Conservation (phyloP, 2,329 filamentous ascomycete species). For the Trichophyton simii region DNA sequence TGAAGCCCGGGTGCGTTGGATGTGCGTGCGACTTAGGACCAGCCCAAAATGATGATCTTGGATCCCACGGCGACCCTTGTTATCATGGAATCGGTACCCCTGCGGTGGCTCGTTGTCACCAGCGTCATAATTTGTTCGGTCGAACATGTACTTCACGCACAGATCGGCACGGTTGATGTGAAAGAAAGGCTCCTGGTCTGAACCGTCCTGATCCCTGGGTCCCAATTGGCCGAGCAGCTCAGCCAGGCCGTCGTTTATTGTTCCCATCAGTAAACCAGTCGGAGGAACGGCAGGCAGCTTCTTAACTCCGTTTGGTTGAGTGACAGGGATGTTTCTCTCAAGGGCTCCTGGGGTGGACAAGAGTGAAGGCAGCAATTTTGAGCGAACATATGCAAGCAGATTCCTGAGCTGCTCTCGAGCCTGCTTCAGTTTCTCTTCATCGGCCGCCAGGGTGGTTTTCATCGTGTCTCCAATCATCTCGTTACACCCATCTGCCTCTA, state of each 20-base stretch:
- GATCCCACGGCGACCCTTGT: constrained; percentile 18
- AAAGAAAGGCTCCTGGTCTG: neutral
- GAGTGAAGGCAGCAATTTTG: constrained; percentile 19
- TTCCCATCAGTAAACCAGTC: constrained; percentile 26
- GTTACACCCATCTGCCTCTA: constrained; percentile 19
- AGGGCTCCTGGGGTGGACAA: constrained; percentile 12
- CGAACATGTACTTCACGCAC: constrained; percentile 30
- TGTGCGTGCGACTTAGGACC: constrained; percentile 28
- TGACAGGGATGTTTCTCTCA: neutral
- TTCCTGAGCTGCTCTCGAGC: constrained; percentile 20
- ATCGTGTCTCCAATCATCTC: constrained; percentile 1
- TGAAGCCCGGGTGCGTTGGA: constrained; percentile 25
- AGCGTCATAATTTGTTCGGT: constrained; percentile 11
- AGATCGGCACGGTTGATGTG: constrained; percentile 13
- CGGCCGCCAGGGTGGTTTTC: constrained; percentile 1
- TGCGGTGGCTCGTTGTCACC: constrained; percentile 10
- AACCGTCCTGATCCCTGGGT: neutral
- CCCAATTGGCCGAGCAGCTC: constrained; percentile 3
- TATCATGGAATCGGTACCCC: constrained; percentile 23
- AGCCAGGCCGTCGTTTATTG: constrained; percentile 25
- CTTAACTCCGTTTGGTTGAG: constrained; percentile 2
- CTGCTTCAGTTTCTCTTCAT: constrained; percentile 8
- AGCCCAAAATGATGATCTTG: constrained; percentile 23
- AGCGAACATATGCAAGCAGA: constrained; percentile 19
- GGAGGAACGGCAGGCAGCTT: constrained; percentile 20